Conservation (phyloP, 176 grass and related monocot species). For the Eleusine indica region DNA sequence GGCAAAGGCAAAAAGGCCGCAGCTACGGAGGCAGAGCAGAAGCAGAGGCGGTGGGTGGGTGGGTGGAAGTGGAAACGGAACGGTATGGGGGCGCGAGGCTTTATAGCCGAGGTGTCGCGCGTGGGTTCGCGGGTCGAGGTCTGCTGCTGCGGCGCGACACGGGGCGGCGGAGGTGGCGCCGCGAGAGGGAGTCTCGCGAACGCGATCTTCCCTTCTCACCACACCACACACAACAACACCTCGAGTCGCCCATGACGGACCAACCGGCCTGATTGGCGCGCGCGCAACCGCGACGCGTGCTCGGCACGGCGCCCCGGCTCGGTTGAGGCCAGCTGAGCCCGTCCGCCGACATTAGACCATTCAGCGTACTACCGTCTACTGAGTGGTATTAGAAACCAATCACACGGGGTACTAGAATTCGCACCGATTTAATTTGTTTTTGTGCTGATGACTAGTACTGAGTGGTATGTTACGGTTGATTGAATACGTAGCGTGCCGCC, state of each 20-base stretch:
- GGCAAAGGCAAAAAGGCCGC: neutral
- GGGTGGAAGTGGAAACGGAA: neutral
- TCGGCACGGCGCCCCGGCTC: constrained; percentile 5
- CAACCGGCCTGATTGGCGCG: constrained; percentile 43
- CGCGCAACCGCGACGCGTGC: constrained; percentile 35
- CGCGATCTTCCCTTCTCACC: neutral
- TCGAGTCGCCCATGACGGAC: constrained; percentile 39
- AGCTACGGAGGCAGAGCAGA: neutral
- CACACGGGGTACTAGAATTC: neutral
- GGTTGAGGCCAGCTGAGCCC: neutral
- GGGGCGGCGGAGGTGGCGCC: constrained; percentile 48
- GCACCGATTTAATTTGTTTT: too few species aligned
- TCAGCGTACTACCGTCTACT: neutral
- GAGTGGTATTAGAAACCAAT: neutral
- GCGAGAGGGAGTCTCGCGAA: constrained; percentile 23
- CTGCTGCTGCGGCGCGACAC: constrained; percentile 38
- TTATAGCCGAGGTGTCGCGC: constrained; percentile 47
- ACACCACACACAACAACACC: neutral
- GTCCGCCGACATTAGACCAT: neutral
- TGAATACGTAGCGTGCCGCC: neutral
- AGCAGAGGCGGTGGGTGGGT: neutral
- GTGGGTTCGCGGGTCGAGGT: constrained; percentile 26
- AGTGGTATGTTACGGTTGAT: neutral
- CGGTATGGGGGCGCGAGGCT: neutral
- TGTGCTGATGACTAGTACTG: neutral